Evolutionary conservation across 495 filamentous ascomycete species (phyloP), one percentile per base, ranked within the genome.

Genomic region (Lasiosphaeria ovina): DNA sequence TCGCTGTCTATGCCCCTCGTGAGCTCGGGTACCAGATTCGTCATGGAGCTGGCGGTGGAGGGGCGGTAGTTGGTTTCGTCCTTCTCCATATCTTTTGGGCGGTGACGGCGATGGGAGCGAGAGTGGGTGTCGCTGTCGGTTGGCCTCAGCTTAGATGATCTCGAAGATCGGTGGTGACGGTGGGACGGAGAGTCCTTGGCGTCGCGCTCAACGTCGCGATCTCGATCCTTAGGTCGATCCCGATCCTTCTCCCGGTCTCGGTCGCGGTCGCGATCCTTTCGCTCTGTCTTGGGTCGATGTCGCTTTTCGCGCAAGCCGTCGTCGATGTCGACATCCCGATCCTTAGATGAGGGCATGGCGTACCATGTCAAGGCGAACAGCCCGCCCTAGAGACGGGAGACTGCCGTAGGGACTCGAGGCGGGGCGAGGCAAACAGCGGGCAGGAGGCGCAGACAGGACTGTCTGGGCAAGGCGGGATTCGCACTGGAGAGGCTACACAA

Each of bases 1-100:
- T 76, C 76, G 32, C 62, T 74, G 53, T 70, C 72, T 36, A 74
- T 66, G 31, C 71, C 71, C 55, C 77, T 71, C 24, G 72, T 50
- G 12, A 83, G 69, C 69, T 85, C 82, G 51, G 80, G 79, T 6
- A 81, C 79, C 61, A 82, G 69, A 44, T 83, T 76, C 33, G 62
- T 74, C 71, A 79, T 73, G 53, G 73, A 77, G 38, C 61, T 68
- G 8, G 71, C 67, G 11, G 71, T 62, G 3, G 57, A 64, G 53
- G 69, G 68, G 24, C 68, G 69, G 35, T 62, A 59, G 6, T 54
- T 36, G 12, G 33, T 57, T 3, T 64, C 68, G 44, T 77, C 74
- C 51, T 60, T 73, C 33, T 78, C 77, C 66, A 70, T 77, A 48
- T 78, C 74, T 60, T 64, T 78, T 6, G 72, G 63, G 54, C 71